A percentile compares a stretch with the other conserved stretches of the same genome.
These are phyloP conservation scores for Hordeum pubiflorum DNA, from an alignment of 202 grass and related monocot species.

Conservation along the genomic window DNA sequence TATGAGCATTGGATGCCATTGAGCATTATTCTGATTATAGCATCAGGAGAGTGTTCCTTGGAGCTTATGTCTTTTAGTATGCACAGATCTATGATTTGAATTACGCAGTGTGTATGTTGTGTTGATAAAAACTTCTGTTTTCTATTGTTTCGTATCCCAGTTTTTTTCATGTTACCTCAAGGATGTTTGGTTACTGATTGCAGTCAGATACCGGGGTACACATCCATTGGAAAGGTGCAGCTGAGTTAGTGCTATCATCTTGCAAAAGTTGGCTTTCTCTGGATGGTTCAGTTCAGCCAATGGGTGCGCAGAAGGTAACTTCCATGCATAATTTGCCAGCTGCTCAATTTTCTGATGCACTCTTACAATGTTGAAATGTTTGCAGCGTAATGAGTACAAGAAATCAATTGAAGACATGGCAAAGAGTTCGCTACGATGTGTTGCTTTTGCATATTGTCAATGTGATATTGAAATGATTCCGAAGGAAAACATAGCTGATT, in stretches of 20 bases:
- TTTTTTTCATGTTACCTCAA: constrained; percentile 25
- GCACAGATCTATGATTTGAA: not conserved
- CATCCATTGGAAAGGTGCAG: constrained; percentile 96
- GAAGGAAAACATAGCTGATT: constrained; percentile 54
- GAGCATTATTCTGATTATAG: constrained; percentile 15
- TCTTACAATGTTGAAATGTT: constrained; percentile 22
- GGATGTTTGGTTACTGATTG: constrained; percentile 31
- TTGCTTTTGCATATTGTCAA: constrained; percentile 80
- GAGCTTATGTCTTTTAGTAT: not conserved
- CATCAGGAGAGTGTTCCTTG: not conserved
- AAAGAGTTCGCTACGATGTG: constrained; percentile 60
- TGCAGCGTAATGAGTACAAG: constrained; percentile 66
- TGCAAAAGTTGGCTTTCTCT: constrained; percentile 71
- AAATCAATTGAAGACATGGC: constrained; percentile 87
- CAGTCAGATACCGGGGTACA: constrained; percentile 58
- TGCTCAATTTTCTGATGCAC: constrained; percentile 1
- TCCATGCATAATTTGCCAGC: constrained; percentile 1
- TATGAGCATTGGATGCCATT: not conserved
- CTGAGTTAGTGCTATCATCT: constrained; percentile 76
- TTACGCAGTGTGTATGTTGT: not conserved
- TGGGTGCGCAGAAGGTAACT: constrained; percentile 53
- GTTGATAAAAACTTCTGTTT: constrained; percentile 1
- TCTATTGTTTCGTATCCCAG: constrained; percentile 1
- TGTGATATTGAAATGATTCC: constrained; percentile 49
- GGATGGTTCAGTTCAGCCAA: constrained; percentile 58